Percentiles rank a stretch among this genome's conserved stretches.
Evolutionary conservation across 495 filamentous ascomycete genomes (phyloP).

Genomic region (Pyrenula massariospora): DNA sequence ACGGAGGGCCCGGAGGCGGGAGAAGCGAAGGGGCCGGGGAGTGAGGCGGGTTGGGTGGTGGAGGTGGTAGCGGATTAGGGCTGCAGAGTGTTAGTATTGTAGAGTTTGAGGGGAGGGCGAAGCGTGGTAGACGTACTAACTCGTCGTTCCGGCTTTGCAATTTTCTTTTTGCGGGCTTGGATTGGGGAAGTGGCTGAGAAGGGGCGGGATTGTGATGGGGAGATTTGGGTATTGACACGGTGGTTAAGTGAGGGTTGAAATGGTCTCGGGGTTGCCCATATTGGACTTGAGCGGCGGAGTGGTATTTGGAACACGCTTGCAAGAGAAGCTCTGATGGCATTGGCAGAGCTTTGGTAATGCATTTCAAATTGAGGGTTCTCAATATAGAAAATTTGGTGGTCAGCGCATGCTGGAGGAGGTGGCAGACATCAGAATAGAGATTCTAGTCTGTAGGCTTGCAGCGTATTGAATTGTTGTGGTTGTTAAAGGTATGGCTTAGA

Average conservation of each 20-base stretch:
- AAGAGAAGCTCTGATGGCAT: not conserved
- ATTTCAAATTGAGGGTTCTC: not conserved
- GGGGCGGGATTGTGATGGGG: not conserved
- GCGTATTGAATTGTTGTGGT: too few species aligned
- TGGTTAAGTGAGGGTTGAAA: not conserved
- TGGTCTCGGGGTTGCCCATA: not conserved
- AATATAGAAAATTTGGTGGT: too few species aligned
- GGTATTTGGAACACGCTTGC: constrained; percentile 4
- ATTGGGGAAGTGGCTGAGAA: constrained; percentile 8
- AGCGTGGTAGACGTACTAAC: constrained; percentile 15
- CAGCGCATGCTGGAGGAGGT: too few species aligned
- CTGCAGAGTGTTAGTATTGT: constrained; percentile 16
- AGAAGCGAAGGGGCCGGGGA: constrained; percentile 74
- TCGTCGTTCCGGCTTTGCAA: constrained; percentile 8
- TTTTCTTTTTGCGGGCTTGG: constrained; percentile 5
- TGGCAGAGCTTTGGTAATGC: not conserved
- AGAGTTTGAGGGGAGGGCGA: not conserved
- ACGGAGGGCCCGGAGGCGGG: constrained; percentile 74
- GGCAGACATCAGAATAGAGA: too few species aligned
- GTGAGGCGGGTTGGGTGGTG: constrained; percentile 39
- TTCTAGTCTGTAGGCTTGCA: too few species aligned
- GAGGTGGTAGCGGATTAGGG: constrained; percentile 55
- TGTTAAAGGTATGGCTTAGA: too few species aligned
- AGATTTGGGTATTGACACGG: not conserved
- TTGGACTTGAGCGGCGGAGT: constrained; percentile 1